A percentile compares a stretch with the other conserved stretches of the same genome.
phyloP scores from a whole-genome alignment of 345 rosid genomes.

The Euphorbia lathyris region DNA sequence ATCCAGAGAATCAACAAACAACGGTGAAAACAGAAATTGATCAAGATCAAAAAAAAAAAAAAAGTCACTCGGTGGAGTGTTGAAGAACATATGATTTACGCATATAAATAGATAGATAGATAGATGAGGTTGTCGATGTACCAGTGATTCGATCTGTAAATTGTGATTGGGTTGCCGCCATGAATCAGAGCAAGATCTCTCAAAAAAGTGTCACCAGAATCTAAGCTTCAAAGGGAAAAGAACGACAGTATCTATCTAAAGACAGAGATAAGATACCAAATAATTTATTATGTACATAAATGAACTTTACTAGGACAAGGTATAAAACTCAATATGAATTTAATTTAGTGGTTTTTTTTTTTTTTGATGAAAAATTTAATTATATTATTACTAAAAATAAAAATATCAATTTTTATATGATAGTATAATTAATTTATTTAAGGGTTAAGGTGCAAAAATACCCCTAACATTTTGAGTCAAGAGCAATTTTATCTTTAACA shows the following conservation, averaged over 20 bases:
- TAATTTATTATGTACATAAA: no score
- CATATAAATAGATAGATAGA: background rate
- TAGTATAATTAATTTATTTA: no score
- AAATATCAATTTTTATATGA: no score
- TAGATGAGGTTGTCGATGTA: background rate
- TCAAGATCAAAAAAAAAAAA: background rate
- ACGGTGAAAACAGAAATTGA: background rate
- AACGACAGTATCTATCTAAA: background rate
- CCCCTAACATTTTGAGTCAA: no score
- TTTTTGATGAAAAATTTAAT: no score
- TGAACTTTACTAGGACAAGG: background rate
- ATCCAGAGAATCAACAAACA: background rate
- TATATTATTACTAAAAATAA: no score
- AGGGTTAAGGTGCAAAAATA: no score
- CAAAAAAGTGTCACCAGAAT: background rate
- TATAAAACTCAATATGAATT: background rate
- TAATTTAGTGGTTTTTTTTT: background rate
- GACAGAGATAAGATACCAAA: background rate
- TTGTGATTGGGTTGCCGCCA: slow-evolving; percentile 7
- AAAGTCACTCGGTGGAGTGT: no score
- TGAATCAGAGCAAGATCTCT: background rate
- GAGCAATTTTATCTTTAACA: no score
- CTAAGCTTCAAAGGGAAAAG: background rate
- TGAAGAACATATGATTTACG: background rate
- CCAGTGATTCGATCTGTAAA: background rate